Evolutionary conservation across 805 yeast genomes (phyloP).

Genomic region (Cephaloascus fragrans): DNA sequence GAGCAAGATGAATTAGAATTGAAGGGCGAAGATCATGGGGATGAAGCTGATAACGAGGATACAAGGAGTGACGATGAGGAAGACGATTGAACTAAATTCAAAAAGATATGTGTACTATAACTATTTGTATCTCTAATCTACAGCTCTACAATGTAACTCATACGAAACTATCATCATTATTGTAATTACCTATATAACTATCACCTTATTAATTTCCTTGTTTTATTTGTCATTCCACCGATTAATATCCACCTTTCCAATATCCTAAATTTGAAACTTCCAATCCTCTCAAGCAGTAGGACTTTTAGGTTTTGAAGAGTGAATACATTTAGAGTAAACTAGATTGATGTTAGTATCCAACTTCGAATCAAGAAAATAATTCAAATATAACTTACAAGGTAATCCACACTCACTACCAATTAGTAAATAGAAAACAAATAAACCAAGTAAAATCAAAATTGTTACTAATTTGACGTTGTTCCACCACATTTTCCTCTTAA

Average conservation of each 20-base stretch:
- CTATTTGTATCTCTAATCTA: too few relatives aligned
- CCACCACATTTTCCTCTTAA: slow-evolving; percentile 66
- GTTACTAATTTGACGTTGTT: slow-evolving; percentile 38
- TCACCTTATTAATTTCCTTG: too few relatives aligned
- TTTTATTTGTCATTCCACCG: too few relatives aligned
- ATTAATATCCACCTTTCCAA: too few relatives aligned
- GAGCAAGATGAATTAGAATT: background rate
- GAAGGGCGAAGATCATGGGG: slow-evolving; percentile 1
- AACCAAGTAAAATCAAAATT: slow-evolving; percentile 8
- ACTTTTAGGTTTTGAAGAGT: background rate
- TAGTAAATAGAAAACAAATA: slow-evolving; percentile 31
- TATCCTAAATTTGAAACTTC: too few relatives aligned
- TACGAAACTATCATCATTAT: too few relatives aligned
- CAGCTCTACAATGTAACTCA: too few relatives aligned
- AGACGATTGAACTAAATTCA: too few relatives aligned
- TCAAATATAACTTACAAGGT: slow-evolving; percentile 17
- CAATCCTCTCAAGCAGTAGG: too few relatives aligned
- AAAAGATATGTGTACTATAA: too few relatives aligned
- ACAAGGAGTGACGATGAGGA: background rate
- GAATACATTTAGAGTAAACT: background rate
- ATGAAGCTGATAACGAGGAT: background rate
- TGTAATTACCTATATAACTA: too few relatives aligned
- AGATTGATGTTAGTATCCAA: background rate
- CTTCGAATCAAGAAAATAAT: background rate
- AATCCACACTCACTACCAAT: slow-evolving; percentile 45